Evolutionary conservation across 164 flowering plant species (phyloP).

Genomic region (Piper betle): DNA sequence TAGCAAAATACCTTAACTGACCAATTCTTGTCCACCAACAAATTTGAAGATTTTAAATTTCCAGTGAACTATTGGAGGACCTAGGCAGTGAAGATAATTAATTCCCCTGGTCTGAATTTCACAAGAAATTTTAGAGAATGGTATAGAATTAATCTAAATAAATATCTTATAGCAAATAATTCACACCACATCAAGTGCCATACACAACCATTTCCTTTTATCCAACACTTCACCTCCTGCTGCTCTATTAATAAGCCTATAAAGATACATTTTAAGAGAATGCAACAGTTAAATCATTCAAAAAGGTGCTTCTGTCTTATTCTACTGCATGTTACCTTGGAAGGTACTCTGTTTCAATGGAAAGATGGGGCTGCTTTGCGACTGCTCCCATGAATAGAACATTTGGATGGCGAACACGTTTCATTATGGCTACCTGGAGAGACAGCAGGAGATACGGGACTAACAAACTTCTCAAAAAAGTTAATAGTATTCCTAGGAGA

Average conservation of each 20-base stretch:
- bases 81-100: conserved; percentile 80
- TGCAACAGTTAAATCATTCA: background rate
- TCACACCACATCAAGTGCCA: conserved; percentile 95
- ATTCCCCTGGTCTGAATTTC: conserved; percentile 79
- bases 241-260: conserved; percentile 72
- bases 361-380: conserved; percentile 78
- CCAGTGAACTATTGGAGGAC: conserved; percentile 93
- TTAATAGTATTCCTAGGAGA: background rate
- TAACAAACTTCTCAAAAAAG: background rate
- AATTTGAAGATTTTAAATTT: conserved; percentile 91
- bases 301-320: background rate
- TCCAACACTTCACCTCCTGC: conserved; percentile 65
- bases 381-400: conserved; percentile 99
- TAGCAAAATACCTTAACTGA: conserved; percentile 56
- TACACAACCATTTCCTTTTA: conserved; percentile 71
- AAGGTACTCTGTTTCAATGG: conserved; percentile 88
- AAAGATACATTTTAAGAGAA: conserved; percentile 13
- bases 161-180: background rate
- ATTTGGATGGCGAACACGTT: conserved; percentile 94
- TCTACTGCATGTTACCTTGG: conserved; percentile 40
- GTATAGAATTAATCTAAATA: background rate
- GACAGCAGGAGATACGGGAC: background rate
- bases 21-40: conserved; percentile 96
- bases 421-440: conserved; percentile 87
- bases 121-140: background rate